Conservation (phyloP, 441 rosid genomes). For the Manihot esculenta region DNA sequence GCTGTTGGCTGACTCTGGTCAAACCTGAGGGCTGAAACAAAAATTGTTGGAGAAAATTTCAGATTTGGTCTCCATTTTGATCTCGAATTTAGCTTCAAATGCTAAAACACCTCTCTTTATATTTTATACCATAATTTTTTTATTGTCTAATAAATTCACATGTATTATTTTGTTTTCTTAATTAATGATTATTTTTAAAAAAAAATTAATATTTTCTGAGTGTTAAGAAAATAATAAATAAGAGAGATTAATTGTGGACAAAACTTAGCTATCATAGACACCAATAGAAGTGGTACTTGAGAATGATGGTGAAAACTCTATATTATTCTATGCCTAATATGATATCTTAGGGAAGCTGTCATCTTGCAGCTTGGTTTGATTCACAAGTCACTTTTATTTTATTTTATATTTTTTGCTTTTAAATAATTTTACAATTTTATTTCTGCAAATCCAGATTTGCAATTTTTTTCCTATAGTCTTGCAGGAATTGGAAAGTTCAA, state of each 20-base stretch:
- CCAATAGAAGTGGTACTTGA: constrained; percentile 17
- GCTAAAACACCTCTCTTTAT: not conserved
- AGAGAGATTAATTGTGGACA: not conserved
- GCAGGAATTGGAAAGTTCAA: no score
- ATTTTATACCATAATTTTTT: no score
- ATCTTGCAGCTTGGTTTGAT: constrained; percentile 11
- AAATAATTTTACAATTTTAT: no score
- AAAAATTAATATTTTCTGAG: no score
- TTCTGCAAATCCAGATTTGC: no score
- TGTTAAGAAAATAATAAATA: no score
- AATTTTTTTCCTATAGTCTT: no score
- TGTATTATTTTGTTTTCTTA: no score
- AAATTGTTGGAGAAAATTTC: not conserved
- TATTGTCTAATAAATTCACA: no score
- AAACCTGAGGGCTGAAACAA: not conserved
- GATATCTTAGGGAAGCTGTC: constrained; percentile 10
- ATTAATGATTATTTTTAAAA: no score
- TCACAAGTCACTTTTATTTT: constrained; percentile 15
- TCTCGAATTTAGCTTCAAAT: not conserved
- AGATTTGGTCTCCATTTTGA: not conserved
- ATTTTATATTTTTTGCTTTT: not conserved
- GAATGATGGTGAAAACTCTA: constrained; percentile 1
- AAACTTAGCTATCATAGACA: constrained; percentile 17
- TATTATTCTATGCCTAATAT: not conserved
- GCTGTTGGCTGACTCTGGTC: not conserved